phyloP scores from a whole-genome alignment of 495 filamentous ascomycete genomes.

The Amniculicola lignicola region DNA sequence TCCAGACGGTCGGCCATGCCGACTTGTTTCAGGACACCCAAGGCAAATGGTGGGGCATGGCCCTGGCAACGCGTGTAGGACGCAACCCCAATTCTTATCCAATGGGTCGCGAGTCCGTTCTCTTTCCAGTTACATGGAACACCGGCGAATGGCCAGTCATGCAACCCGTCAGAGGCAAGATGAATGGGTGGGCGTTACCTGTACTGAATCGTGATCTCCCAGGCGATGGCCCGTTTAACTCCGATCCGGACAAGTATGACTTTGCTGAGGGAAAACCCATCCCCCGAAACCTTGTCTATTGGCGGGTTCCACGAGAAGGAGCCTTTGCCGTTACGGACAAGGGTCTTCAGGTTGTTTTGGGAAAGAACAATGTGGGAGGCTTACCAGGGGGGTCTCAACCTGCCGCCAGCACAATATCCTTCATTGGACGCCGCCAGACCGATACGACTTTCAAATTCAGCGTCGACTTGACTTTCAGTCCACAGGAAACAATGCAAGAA shows the following conservation, averaged over 20 bases:
- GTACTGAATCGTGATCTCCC: neutral
- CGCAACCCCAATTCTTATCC: constrained; percentile 45
- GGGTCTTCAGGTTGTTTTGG: neutral
- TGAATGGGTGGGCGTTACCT: constrained; percentile 41
- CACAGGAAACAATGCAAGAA: constrained; percentile 19
- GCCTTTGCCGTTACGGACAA: constrained; percentile 45
- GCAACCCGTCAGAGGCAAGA: constrained; percentile 45
- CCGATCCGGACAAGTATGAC: neutral
- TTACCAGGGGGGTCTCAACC: constrained; percentile 43
- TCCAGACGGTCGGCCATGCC: constrained; percentile 50
- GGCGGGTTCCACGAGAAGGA: constrained; percentile 44
- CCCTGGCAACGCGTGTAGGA: constrained; percentile 46
- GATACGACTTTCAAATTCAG: constrained; percentile 50
- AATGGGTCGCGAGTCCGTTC: constrained; percentile 59
- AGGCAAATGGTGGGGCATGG: constrained; percentile 54
- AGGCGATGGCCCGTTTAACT: neutral
- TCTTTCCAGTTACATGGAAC: constrained; percentile 53
- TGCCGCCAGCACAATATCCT: constrained; percentile 46
- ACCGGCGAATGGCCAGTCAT: constrained; percentile 43
- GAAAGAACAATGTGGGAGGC: constrained; percentile 11
- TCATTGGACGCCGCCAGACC: constrained; percentile 49
- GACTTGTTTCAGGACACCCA: constrained; percentile 49
- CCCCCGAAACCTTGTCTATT: constrained; percentile 48
- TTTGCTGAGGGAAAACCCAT: constrained; percentile 27
- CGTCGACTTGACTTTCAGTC: constrained; percentile 42